A percentile compares a stretch with the other conserved stretches of the same genome.
phyloP scores from a whole-genome alignment of 352 stramenopile species.

The Hyaloperonospora brassicae region DNA sequence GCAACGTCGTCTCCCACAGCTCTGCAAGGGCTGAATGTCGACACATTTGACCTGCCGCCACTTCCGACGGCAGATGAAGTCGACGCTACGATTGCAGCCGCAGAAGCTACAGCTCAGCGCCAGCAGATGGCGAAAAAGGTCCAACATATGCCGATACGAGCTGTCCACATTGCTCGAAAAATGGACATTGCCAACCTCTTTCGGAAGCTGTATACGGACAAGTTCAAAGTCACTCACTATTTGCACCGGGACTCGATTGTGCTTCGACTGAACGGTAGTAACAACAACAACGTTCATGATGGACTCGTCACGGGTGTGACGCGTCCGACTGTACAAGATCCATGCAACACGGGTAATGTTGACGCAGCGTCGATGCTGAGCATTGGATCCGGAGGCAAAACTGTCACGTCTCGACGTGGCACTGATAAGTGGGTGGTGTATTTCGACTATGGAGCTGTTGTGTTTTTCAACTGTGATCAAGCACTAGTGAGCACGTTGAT shows the following conservation, averaged over 20 bases:
- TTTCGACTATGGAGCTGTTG: constrained; percentile 89
- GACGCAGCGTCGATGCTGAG: constrained; percentile 41
- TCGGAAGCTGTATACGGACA: constrained; percentile 81
- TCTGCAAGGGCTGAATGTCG: constrained; percentile 16
- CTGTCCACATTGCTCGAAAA: constrained; percentile 75
- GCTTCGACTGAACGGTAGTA: constrained; percentile 47
- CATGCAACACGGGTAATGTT: constrained; percentile 11
- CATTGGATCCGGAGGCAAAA: constrained; percentile 33
- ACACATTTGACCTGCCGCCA: constrained; percentile 41
- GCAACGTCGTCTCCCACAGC: constrained; percentile 6
- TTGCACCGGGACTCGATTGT: constrained; percentile 80
- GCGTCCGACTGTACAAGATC: constrained; percentile 10
- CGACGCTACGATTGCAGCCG: constrained; percentile 55
- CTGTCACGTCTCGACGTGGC: constrained; percentile 61
- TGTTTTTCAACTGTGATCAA: constrained; percentile 89
- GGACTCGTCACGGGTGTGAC: constrained; percentile 33
- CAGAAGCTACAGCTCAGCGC: constrained; percentile 42
- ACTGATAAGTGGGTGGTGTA: constrained; percentile 90
- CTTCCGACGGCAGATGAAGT: constrained; percentile 54
- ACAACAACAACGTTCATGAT: constrained; percentile 24
- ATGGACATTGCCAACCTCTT: constrained; percentile 84
- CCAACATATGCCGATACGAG: constrained; percentile 76
- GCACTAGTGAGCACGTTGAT: constrained; percentile 61
- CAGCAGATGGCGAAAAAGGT: constrained; percentile 40
- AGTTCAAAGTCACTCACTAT: constrained; percentile 75